phyloP scores from a whole-genome alignment of 225 moss, liverwort and hornwort genomes.

The Climacium dendroides region DNA sequence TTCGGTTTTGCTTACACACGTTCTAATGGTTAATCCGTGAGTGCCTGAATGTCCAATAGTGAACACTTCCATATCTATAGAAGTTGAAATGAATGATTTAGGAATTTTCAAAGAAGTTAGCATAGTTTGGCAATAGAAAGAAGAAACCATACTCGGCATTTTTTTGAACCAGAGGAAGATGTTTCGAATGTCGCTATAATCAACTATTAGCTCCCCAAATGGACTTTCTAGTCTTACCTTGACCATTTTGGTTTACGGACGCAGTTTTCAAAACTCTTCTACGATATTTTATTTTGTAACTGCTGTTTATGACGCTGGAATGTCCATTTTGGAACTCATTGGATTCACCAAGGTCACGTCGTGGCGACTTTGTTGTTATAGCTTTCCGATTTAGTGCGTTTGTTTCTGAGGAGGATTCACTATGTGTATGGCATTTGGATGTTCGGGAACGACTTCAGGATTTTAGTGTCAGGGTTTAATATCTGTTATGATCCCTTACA shows the following conservation, averaged over 20 bases:
- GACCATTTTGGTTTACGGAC: no score
- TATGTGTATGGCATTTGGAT: not conserved
- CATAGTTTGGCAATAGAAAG: not conserved
- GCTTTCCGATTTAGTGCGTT: not conserved
- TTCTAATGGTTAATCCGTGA: not conserved
- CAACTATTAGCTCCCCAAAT: not conserved
- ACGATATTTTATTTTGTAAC: not conserved
- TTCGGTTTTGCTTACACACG: not conserved
- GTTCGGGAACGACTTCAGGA: not conserved
- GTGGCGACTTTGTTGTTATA: not conserved
- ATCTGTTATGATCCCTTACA: not conserved
- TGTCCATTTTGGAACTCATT: not conserved
- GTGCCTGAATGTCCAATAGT: not conserved
- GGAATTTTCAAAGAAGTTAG: not conserved
- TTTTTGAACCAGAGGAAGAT: no score
- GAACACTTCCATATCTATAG: not conserved
- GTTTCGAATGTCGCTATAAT: not conserved
- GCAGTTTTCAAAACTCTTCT: not conserved
- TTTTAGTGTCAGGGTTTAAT: not conserved
- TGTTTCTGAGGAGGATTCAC: not conserved
- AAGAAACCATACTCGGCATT: not conserved
- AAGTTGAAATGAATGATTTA: not conserved
- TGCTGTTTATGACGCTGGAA: not conserved
- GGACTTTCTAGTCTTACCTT: not conserved
- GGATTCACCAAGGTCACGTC: not conserved